Base-by-base conservation (phyloP, 495 filamentous ascomycete genomes). In the Cudoniella acicularis region DNA sequence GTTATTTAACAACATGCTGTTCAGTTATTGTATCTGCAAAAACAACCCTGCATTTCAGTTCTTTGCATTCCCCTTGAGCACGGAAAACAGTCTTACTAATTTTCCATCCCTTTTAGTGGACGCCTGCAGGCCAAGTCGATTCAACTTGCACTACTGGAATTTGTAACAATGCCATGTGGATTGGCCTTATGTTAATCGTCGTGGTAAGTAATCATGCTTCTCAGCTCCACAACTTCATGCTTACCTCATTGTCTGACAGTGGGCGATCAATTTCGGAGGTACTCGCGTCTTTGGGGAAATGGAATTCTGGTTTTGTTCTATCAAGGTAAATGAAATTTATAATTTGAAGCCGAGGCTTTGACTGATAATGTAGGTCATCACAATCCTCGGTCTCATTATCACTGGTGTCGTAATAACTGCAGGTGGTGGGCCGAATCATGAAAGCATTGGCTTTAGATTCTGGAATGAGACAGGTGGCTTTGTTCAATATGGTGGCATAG, bases 391-490 rank as follows among this genome's bases (percentile, higher is more conserved):
- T 48, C 64, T 84, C 23, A 76, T 82, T 52, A 70, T 84, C 27
- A 64, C 83, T 54, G 78, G 75, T 2, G 57, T 83, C 11, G 67
- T 82, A 30, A 74, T 79, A 18, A 60, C 83, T 57, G 79, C 82
- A 0, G 85, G 85, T 4, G 78, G 84, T n/a, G 84, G 86, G 59
- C 75, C 76, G 59, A 75, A 77, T 43, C 65, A 67, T 20, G 54
- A 72, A 26, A 47, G 21, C 10, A 72, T 80, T 18, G 85, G 85
- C 4, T 86, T 87, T 63, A 75, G 75, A 22, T 87, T 85, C 67
- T 90, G 87, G 87, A 70, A 77, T 2, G 57, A 86, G 55, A 87
- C 87, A 0, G 87, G 87, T 1, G 79, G 87, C n/a, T 88, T 89
- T 70, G 79, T 79, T 23, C 74, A 81, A 48, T 83, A 87, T 52